Base-by-base conservation (phyloP, 2,329 filamentous ascomycete species). In the Alternaria novae-zelandiae region DNA sequence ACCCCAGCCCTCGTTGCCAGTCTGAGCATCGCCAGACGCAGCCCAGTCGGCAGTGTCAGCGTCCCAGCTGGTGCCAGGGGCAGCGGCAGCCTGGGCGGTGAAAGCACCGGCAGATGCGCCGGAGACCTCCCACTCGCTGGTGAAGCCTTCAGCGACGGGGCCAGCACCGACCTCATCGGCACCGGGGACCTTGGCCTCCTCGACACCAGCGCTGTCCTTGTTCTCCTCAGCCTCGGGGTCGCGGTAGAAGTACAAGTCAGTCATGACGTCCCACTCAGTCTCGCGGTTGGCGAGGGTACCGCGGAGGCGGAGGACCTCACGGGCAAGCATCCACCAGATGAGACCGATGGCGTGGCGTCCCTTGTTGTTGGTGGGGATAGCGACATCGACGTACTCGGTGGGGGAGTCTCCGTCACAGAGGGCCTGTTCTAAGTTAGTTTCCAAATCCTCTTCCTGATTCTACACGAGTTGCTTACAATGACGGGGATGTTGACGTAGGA, bases 331-430 rank as follows among this genome's bases (percentile, higher is more conserved):
- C 96, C 96, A 99, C 96, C 96, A 99, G 87, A 99, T 84, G 79
- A 96, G 89, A 88, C 96, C 96, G 80, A 99, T 99, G 83, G 96
- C 91, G 87, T 98, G 94, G 83, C 96, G 95, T 88, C 94, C 95
- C 92, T 99, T 99, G 93, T 99, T 99, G 93, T 99, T 99, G 88
- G 96, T 97, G 81, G 96, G 96, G 86, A 99, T 99, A 85, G 96
- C 96, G 85, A 98, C 93, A 82, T 99, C 96, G 83, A 99, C 96
- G 88, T 95, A 99, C 87, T 99, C 95, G 85, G 96, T 98, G 81
- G 96, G 96, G 68, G 96, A 98, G 89, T 99, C 96, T 82, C 95
- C 97, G 86, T 99, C 96, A 88, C 92, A 96, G 78, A 99, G 94
- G 80, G 94, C 96, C 77, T 61, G 36, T n/a, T 13, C 12, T 54